Base-by-base conservation (phyloP, 768 basidiomycete genomes). In the Mycena belliarum region DNA sequence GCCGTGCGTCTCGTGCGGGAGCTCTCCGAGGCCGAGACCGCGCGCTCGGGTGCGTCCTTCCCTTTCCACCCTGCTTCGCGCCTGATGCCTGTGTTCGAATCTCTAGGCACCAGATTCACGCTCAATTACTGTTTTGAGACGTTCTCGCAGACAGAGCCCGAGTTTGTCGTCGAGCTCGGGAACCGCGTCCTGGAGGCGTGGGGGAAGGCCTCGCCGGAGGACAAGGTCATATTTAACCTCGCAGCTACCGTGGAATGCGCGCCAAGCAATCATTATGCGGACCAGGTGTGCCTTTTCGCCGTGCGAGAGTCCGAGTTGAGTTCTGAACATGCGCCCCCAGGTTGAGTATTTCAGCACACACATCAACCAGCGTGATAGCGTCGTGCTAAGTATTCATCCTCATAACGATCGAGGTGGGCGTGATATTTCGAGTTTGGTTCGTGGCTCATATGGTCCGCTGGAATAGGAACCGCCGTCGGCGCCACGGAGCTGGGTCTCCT, bases 71-170 rank as follows among this genome's bases (percentile, higher is more conserved):
- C 9, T 15, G 21, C 15, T 33, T 35, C 40, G n/a, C 32, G 24
- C 23, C 51, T 52, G 14, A 52, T 24, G 40, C 10, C 9, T 5
- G n/a, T 23, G 49, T 43, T 16, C 37, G 20, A 38, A 8, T 43
- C 35, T 21, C 10, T 44, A 52, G 93, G 94, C 11, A 98, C 95
- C 0, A 74, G 79, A 52, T 99, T 98, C 82, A 87, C 87, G 61
- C 98, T 91, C 73, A 95, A 98, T 75, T 99, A 98, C 76, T 98
- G 95, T 68, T 96, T 96, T 24, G 97, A 99, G 74, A 95, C 93
- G 1, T 99, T 98, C 76, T 89, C 95, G 1, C 97, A 99, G 75
- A 98, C 97, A 25, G 97, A 99, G 74, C 87, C 94, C 18, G 94
- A 93, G n/a, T 98, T 96, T 69, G 91, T 93, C 4, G 75, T 98